Evolutionary conservation across 2,329 filamentous ascomycete species (phyloP), one percentile per base, ranked within the genome.

Genomic region (Diplocarpon rosae): DNA sequence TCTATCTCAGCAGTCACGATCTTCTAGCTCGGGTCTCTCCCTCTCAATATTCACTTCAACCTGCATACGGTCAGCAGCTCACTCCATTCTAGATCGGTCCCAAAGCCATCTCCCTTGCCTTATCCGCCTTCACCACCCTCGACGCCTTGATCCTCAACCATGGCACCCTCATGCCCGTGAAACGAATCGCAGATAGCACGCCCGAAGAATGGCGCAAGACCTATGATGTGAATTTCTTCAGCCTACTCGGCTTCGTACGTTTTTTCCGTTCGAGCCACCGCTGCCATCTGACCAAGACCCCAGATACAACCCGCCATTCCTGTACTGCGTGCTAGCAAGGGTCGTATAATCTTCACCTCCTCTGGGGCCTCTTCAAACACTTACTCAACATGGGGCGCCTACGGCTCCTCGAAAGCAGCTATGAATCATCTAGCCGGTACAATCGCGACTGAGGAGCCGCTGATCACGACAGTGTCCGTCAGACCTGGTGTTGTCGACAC

Each of bases 91-190:
- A 62, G 60, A 50, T 83, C 24, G 74, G 77, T 3, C 63, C 71
- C 1, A 75, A 75, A 58, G 74, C 83, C 4, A 76, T 86, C 4
- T 69, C 80, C 3, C 65, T 79, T 1, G 83, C 88, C 0, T 59
- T 83, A 10, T 66, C 73, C 24, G 67, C 74, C 0, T 96, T 86
- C 62, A 82, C 80, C 9, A 70, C 69, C 39, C 65, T 98, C 4
- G 88, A 98, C 60, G 83, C 80, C 1, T 62, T 98, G 36, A 77
- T 98, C 11, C 68, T 96, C 50, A 96, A 96, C 63, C 92, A 98
- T 61, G 89, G 88, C 15, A 70, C 79, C 1, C 66, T 98, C 36
- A 74, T 78, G n/a, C 84, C 87, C 1, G 80, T 93, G 34, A 77
- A 76, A 40, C 77, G 75, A 46, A 67, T 96, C 36, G 77, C 68